phyloP scores from a whole-genome alignment of 2,329 filamentous ascomycete species.

The Talaromyces sp. region DNA sequence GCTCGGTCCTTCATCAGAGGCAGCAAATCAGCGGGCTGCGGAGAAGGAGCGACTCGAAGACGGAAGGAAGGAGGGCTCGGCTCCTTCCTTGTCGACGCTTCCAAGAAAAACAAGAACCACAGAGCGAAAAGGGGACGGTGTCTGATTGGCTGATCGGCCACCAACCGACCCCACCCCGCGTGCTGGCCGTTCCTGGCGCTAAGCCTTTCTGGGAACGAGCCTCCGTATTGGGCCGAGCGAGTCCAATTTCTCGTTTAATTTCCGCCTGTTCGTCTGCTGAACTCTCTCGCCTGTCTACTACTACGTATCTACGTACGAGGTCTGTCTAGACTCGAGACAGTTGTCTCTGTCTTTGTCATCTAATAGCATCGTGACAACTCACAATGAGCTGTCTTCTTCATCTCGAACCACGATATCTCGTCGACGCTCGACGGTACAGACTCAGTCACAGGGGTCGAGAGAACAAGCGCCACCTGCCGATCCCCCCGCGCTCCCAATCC shows the following conservation, averaged over 20 bases:
- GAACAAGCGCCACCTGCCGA: slow-evolving; percentile 17
- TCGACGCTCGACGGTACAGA: background rate
- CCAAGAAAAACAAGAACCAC: background rate
- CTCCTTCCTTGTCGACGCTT: background rate
- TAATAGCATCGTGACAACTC: background rate
- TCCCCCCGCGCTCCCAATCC: slow-evolving; percentile 13
- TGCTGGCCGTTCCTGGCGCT: slow-evolving; percentile 19
- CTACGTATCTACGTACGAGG: no score
- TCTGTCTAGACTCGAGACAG: no score
- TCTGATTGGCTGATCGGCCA: background rate
- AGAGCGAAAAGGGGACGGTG: background rate
- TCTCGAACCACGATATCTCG: background rate
- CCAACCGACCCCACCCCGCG: background rate
- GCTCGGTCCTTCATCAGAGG: background rate
- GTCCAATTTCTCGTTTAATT: slow-evolving; percentile 7
- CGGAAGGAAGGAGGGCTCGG: slow-evolving; percentile 8
- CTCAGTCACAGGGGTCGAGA: background rate
- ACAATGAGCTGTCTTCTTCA: background rate
- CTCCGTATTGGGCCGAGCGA: background rate
- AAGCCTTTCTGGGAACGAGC: background rate
- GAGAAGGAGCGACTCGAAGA: no score
- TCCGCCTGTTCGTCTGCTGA: slow-evolving; percentile 1
- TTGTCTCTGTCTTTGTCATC: no score
- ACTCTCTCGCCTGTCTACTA: background rate
- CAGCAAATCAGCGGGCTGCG: background rate